Evolutionary conservation across 495 filamentous ascomycete genomes (phyloP).

Genomic region (Rostrohypoxylon terebratum): DNA sequence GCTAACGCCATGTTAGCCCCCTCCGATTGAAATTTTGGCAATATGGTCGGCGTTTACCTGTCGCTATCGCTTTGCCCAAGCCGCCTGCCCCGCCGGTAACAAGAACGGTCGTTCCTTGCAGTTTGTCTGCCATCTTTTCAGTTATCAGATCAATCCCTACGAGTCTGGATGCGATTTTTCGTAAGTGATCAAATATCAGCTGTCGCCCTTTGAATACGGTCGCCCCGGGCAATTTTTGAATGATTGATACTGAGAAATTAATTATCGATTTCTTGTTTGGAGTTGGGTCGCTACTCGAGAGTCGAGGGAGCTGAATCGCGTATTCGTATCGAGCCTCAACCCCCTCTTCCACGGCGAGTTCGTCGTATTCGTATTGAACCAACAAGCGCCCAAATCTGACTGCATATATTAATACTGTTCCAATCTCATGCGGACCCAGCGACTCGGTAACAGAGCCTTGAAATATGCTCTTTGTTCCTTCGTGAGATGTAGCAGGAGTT

Average conservation of each 20-base stretch:
- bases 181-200: not conserved
- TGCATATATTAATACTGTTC: not conserved
- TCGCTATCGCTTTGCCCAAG: conserved; percentile 52
- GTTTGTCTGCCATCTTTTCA: conserved; percentile 25
- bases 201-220: not conserved
- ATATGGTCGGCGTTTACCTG: not conserved
- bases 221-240: not conserved
- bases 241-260: not conserved
- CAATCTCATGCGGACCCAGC: not conserved
- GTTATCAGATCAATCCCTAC: not conserved
- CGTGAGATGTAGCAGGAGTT: not conserved
- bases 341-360: not conserved
- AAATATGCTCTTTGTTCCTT: not conserved
- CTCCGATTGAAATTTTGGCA: not conserved
- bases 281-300: not conserved
- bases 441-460: not conserved
- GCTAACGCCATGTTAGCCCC: conserved; percentile 47
- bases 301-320: too few species aligned
- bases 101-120: conserved; percentile 55
- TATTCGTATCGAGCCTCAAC: not conserved
- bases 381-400: not conserved
- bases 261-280: not conserved
- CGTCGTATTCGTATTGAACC: not conserved
- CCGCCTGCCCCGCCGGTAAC: conserved; percentile 60
- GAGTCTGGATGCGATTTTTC: not conserved